Evolutionary conservation across 148 eudicot genomes (phyloP).

Genomic region (Camellia lanceoleosa): DNA sequence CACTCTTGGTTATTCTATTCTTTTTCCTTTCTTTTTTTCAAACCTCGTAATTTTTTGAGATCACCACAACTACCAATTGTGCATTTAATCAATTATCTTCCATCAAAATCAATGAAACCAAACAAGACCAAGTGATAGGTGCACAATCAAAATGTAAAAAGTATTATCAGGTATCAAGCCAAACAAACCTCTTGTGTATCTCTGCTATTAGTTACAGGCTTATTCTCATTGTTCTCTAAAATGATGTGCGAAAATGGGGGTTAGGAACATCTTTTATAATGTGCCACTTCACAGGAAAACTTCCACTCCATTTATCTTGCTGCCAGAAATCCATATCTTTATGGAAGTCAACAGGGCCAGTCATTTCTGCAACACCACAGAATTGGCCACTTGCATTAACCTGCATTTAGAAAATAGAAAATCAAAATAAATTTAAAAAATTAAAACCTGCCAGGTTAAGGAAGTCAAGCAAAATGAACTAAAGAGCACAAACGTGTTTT

Average conservation of each 20-base stretch:
- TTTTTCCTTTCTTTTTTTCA: not conserved
- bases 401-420: slow-evolving; percentile 28
- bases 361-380: slow-evolving; percentile 91
- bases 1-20: not conserved
- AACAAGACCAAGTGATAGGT: not conserved
- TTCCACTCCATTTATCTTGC: slow-evolving; percentile 94
- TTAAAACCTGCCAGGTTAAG: not conserved
- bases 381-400: slow-evolving; percentile 93
- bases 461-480: not conserved
- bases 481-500: not conserved
- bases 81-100: not conserved
- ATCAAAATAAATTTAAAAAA: not conserved
- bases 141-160: not conserved
- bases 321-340: slow-evolving; percentile 93
- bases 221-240: slow-evolving; percentile 78
- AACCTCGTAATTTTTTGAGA: not conserved
- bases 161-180: not conserved
- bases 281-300: slow-evolving; percentile 92
- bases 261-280: slow-evolving; percentile 82
- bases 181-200: slow-evolving; percentile 79
- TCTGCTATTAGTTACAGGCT: slow-evolving; percentile 87
- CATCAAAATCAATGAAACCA: not conserved
- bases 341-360: slow-evolving; percentile 68
- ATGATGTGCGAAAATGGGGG: slow-evolving; percentile 63
- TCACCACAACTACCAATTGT: slow-evolving; percentile 4